Evolutionary conservation across 2,329 filamentous ascomycete species (phyloP).

Genomic region (Cordyceps tenuipes): DNA sequence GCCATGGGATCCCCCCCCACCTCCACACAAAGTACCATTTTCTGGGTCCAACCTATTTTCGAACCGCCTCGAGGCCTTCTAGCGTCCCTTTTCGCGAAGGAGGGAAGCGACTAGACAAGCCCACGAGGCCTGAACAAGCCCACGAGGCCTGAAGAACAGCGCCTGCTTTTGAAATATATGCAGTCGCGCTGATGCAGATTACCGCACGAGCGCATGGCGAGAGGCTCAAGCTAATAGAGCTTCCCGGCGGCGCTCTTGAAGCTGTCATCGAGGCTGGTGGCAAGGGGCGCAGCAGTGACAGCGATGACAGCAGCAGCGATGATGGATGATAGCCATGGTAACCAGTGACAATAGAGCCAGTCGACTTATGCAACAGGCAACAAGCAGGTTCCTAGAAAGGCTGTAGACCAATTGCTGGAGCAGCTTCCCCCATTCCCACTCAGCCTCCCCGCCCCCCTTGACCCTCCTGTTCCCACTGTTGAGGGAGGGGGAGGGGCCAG

Average conservation of each 20-base stretch:
- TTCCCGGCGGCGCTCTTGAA: too few relatives aligned
- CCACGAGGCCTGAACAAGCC: not conserved
- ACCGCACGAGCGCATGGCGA: too few relatives aligned
- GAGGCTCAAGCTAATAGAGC: too few relatives aligned
- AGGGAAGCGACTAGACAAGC: not conserved
- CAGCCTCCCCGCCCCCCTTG: not conserved
- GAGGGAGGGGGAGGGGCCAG: not conserved
- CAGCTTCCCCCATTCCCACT: not conserved
- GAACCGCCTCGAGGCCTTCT: not conserved
- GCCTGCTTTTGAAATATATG: too few relatives aligned
- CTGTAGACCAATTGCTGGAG: not conserved
- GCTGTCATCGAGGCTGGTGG: too few relatives aligned
- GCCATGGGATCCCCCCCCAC: not conserved
- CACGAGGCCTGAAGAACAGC: not conserved
- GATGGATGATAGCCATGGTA: too few relatives aligned
- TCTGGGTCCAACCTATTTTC: not conserved
- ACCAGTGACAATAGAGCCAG: too few relatives aligned
- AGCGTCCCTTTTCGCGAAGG: not conserved
- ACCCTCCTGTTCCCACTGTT: not conserved
- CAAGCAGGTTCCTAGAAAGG: too few relatives aligned
- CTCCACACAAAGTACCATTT: not conserved
- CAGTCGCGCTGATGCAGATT: too few relatives aligned
- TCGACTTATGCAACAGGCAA: too few relatives aligned
- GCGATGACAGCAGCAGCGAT: too few relatives aligned
- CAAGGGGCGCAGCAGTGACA: too few relatives aligned